Evolutionary conservation across 768 basidiomycete genomes (phyloP).

Genomic region (Leccinum boreale): DNA sequence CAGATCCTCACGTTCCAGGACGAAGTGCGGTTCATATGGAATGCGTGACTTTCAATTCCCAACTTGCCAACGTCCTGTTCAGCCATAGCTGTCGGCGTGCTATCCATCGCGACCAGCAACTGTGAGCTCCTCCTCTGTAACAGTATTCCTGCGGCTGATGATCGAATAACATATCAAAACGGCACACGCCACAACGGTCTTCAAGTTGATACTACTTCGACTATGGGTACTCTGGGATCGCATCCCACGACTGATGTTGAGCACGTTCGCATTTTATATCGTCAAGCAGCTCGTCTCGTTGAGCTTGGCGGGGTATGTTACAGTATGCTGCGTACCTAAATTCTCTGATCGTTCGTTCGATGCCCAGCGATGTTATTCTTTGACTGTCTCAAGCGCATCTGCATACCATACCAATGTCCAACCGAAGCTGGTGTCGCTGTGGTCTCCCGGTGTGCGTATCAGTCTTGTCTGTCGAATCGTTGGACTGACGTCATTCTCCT

Average conservation of each 20-base stretch:
- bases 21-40: slow-evolving; percentile 34
- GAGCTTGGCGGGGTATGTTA: slow-evolving; percentile 22
- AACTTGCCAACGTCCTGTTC: too few species aligned
- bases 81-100: background rate
- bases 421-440: slow-evolving; percentile 22
- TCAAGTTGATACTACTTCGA: slow-evolving; percentile 28
- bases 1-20: slow-evolving; percentile 32
- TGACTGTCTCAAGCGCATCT: slow-evolving; percentile 14
- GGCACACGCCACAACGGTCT: too few species aligned
- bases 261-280: slow-evolving; percentile 30
- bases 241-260: slow-evolving; percentile 23
- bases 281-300: slow-evolving; percentile 28
- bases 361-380: slow-evolving; percentile 16
- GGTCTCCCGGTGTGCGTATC: slow-evolving; percentile 26
- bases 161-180: too few species aligned
- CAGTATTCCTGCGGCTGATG: too few species aligned
- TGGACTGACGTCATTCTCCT: background rate
- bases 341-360: background rate
- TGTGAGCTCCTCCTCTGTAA: too few species aligned
- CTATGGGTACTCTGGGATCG: slow-evolving; percentile 39
- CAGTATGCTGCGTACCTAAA: slow-evolving; percentile 18
- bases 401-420: slow-evolving; percentile 10
- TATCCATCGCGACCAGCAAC: slow-evolving; percentile 21
- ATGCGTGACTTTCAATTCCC: slow-evolving; percentile 5
- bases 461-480: background rate